Evolutionary conservation across 768 basidiomycete genomes (phyloP).

Genomic region (Macrolepiota fuliginosa): DNA sequence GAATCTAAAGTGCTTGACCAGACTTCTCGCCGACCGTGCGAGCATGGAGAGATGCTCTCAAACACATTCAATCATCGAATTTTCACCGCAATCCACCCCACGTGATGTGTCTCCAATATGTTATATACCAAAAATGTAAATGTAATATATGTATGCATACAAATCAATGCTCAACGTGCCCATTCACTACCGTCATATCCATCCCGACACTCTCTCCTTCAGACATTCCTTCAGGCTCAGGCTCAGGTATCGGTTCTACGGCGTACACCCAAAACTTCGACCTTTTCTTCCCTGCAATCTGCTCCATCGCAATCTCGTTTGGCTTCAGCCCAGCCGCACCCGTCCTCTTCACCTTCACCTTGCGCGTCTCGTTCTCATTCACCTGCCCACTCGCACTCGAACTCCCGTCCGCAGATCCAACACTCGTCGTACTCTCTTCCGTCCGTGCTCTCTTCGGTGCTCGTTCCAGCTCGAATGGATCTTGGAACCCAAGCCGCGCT

Average conservation of each 20-base stretch:
- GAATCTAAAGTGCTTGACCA: slow-evolving; percentile 37
- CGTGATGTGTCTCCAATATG: slow-evolving; percentile 3
- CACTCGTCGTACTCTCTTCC: slow-evolving; percentile 66
- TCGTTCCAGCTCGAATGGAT: slow-evolving; percentile 47
- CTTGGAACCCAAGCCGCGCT: slow-evolving; percentile 60
- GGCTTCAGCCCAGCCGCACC: slow-evolving; percentile 70
- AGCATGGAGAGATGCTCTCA: slow-evolving; percentile 32
- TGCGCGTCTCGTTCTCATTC: slow-evolving; percentile 27
- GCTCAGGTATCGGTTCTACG: slow-evolving; percentile 61
- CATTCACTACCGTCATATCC: slow-evolving; percentile 6
- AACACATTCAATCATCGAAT: not conserved
- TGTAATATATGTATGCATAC: no score
- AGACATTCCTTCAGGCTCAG: slow-evolving; percentile 18
- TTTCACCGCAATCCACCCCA: not conserved
- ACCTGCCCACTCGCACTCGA: slow-evolving; percentile 22
- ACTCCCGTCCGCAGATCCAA: slow-evolving; percentile 44
- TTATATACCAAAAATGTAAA: not conserved
- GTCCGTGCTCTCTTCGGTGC: slow-evolving; percentile 72
- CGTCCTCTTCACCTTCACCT: slow-evolving; percentile 46
- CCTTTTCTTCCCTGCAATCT: slow-evolving; percentile 76
- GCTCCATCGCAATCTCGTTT: slow-evolving; percentile 71
- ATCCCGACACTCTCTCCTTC: not conserved
- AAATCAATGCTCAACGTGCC: not conserved
- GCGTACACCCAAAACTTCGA: slow-evolving; percentile 91
- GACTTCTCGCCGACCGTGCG: slow-evolving; percentile 39